Evolutionary conservation across 306 rosid species (phyloP).

Genomic region (Hylodesmum podocarpum): DNA sequence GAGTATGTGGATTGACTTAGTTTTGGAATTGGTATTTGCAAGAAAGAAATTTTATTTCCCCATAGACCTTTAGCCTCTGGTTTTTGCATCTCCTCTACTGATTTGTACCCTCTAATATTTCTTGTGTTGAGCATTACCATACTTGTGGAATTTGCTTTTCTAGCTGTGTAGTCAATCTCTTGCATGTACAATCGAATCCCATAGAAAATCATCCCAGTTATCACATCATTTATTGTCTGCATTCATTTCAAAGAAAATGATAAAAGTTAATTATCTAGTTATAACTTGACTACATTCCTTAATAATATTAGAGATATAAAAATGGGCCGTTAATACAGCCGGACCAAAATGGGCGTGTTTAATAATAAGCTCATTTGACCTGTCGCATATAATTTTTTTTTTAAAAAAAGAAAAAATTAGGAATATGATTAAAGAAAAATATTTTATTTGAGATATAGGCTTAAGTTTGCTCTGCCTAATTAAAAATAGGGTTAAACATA

Average conservation of each 20-base stretch:
- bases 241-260: not conserved
- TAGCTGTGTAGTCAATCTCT: constrained; percentile 35
- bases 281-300: too few relatives aligned
- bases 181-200: constrained; percentile 62
- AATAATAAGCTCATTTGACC: too few relatives aligned
- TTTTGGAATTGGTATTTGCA: constrained; percentile 52
- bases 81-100: constrained; percentile 51
- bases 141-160: constrained; percentile 41
- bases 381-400: too few relatives aligned
- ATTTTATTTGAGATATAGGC: too few relatives aligned
- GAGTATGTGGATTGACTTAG: constrained; percentile 22
- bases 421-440: too few relatives aligned
- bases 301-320: too few relatives aligned
- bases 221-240: constrained; percentile 61
- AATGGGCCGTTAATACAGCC: too few relatives aligned
- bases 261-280: not conserved
- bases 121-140: constrained; percentile 63
- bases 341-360: too few relatives aligned
- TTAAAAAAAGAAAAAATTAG: too few relatives aligned
- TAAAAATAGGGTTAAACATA: too few relatives aligned
- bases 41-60: constrained; percentile 56
- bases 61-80: constrained; percentile 34
- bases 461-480: too few relatives aligned
- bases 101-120: constrained; percentile 35
- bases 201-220: constrained; percentile 41